Evolutionary conservation across 169 alveolate species (phyloP).

Genomic region (Toxoplasma gondii): DNA sequence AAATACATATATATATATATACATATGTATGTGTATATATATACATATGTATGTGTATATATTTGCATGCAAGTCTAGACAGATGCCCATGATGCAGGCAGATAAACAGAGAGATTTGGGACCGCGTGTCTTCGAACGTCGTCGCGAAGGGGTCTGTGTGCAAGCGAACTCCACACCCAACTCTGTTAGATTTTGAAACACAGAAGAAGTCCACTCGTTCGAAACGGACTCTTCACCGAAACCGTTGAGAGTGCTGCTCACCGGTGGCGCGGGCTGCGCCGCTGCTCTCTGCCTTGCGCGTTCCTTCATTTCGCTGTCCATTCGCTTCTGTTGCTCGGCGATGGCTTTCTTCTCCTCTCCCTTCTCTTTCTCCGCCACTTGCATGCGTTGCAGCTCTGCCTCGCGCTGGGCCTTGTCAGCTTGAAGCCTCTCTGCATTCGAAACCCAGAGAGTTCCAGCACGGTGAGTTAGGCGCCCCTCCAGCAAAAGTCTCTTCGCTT

Average conservation of each 20-base stretch:
- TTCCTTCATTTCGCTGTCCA: background rate
- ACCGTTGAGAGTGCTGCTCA: background rate
- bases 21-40: background rate
- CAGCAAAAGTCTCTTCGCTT: too few relatives aligned
- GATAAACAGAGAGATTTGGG: too few relatives aligned
- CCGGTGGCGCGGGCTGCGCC: background rate
- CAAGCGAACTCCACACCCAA: too few relatives aligned
- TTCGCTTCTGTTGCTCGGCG: background rate
- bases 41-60: background rate
- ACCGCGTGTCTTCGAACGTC: too few relatives aligned
- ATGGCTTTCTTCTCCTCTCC: conserved; percentile 12
- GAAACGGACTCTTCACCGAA: too few relatives aligned
- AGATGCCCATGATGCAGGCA: too few relatives aligned
- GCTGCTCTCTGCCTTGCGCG: background rate
- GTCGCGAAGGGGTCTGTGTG: too few relatives aligned
- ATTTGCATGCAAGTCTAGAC: background rate
- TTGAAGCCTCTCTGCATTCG: background rate
- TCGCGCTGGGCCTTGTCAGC: conserved; percentile 21
- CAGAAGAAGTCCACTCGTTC: too few relatives aligned
- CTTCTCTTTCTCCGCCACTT: conserved; percentile 1
- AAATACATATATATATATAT: too few relatives aligned
- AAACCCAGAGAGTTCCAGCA: background rate
- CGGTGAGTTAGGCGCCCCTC: background rate
- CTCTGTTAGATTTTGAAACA: too few relatives aligned
- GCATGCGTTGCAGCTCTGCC: background rate